Base-by-base conservation (phyloP, 2,329 filamentous ascomycete genomes). In the Pseudogymnoascus sp. region DNA sequence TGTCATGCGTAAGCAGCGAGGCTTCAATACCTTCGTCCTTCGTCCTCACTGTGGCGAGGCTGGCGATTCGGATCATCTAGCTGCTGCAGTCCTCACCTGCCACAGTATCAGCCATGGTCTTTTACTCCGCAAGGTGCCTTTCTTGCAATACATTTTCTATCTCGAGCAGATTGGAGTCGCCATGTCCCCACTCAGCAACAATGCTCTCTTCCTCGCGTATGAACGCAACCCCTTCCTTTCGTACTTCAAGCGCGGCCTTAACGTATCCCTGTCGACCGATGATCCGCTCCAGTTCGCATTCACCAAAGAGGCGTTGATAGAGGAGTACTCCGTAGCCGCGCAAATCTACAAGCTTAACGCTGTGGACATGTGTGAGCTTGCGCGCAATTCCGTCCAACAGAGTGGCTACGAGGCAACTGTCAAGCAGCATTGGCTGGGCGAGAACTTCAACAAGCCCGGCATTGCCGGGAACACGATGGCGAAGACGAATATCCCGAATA, bases 181-280 rank as follows among this genome's bases (percentile, higher is more conserved):
- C 65, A 99, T 99, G 95, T 98, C 93, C n/a, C 95, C 95, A 2
- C 82, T 99, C 53, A 96, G 92, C 75, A 99, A 99, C 79, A 99
- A 99, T 70, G 95, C 95, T 0, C 78, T 99, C 33, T 99, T 99
- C 78, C 79, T 99, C 61, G 92, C 93, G 0, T 98, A 99, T 72
- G 95, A 99, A 75, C 87, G 96, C 64, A 99, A 99, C 70, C 95
- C 95, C 0, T 99, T 96, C 77, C 83, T 96, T 69, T 90, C 90
- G 71, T 99, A 99, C 77, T 99, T 99, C 80, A 89, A 90, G 72
- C 88, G 95, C 62, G 95, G 95, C 0, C 78, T 99, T 61, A 99
- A 99, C 72, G 93, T 99, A 6, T 98, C 93, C 1, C 79, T 99
- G 4, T 98, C 93, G 1, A 98, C 95, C 0, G 95, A 99, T 72